phyloP scores from a whole-genome alignment of 2,329 filamentous ascomycete species.

The Curvularia sp. region DNA sequence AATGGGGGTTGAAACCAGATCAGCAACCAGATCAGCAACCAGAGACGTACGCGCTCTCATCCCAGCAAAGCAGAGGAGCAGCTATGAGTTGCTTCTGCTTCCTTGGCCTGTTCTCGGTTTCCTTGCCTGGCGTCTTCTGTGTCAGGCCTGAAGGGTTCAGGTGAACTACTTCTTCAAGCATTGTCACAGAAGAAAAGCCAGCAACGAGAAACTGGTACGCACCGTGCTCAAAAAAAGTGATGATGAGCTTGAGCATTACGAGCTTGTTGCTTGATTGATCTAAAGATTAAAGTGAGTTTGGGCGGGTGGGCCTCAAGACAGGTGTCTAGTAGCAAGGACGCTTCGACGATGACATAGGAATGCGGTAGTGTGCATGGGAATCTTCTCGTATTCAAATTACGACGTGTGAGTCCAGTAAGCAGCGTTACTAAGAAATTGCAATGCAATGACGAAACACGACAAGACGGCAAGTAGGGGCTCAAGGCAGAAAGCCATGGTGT shows the following conservation, averaged over 20 bases:
- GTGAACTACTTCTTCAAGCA: background rate
- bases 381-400: background rate
- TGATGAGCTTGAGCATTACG: background rate
- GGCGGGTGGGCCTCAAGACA: background rate
- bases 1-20: background rate
- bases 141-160: background rate
- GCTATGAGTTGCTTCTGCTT: background rate
- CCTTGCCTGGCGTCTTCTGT: background rate
- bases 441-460: background rate
- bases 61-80: background rate
- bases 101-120: background rate
- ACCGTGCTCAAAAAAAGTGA: background rate
- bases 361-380: too few species aligned
- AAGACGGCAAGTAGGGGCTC: background rate
- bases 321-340: background rate
- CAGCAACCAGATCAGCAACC: background rate
- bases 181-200: background rate
- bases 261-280: background rate
- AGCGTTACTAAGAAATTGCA: background rate
- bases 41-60: background rate
- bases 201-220: background rate
- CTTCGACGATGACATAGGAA: background rate
- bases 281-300: background rate
- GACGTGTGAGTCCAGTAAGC: background rate
- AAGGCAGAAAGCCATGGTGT: background rate